Evolutionary conservation across 1,139 yeast species (phyloP).

Genomic region (Yamadazyma sp.): DNA sequence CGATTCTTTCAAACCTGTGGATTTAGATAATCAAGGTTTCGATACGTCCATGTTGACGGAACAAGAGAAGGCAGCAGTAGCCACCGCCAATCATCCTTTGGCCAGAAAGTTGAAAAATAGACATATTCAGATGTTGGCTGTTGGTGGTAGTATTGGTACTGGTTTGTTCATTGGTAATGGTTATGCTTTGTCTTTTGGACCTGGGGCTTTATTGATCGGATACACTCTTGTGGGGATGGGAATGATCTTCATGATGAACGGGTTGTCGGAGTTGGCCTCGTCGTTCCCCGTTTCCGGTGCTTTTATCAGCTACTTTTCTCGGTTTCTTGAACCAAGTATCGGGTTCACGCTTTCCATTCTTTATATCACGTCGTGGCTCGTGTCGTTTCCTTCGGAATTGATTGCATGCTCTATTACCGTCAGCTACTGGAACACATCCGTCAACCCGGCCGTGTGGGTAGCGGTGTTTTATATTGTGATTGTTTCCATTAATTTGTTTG

Average conservation of each 20-base stretch:
- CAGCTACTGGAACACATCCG: conserved; percentile 36
- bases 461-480: conserved; percentile 40
- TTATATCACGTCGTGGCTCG: conserved; percentile 44
- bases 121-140: conserved; percentile 47
- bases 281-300: conserved; percentile 65
- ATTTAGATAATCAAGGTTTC: conserved; percentile 41
- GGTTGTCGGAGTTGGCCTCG: conserved; percentile 62
- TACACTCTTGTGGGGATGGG: conserved; percentile 41
- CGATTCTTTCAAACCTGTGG: conserved; percentile 42
- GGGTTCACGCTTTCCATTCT: conserved; percentile 51
- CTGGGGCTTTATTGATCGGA: conserved; percentile 61
- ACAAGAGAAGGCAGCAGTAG: conserved; percentile 36
- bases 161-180: conserved; percentile 71
- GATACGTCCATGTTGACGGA: conserved; percentile 31
- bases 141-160: conserved; percentile 46
- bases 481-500: conserved; percentile 40
- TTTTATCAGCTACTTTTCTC: conserved; percentile 53
- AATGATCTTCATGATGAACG: conserved; percentile 54
- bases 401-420: conserved; percentile 46
- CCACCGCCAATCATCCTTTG: conserved; percentile 39
- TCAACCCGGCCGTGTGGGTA: conserved; percentile 47
- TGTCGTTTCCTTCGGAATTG: conserved; percentile 45
- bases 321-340: conserved; percentile 64
- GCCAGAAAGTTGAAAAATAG: conserved; percentile 38
- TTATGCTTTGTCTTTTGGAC: conserved; percentile 60